These are phyloP conservation scores for Pseudogymnoascus pannorum DNA, from an alignment of 2,329 filamentous ascomycete genomes.

Conservation along the genomic window DNA sequence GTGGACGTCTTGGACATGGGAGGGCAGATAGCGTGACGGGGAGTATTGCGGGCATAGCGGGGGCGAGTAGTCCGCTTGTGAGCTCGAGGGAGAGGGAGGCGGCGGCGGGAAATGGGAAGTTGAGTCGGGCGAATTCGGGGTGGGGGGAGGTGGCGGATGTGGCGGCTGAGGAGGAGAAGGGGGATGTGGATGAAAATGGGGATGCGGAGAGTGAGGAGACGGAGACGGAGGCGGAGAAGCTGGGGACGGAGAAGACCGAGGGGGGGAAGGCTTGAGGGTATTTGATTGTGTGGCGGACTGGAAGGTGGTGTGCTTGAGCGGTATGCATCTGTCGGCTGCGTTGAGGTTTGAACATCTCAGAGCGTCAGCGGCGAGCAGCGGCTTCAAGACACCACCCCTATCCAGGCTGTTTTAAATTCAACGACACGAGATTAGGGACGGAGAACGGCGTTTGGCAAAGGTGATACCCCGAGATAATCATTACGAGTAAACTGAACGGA, in stretches of 20 bases:
- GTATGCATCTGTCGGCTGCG: neutral
- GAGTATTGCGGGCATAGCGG: conserved; percentile 55
- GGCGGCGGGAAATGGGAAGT: neutral
- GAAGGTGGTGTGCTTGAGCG: neutral
- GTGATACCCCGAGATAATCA: conserved; percentile 8
- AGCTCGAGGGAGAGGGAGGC: conserved; percentile 32
- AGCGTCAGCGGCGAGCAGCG: neutral
- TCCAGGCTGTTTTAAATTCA: neutral
- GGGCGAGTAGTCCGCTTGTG: conserved; percentile 51
- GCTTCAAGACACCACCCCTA: neutral
- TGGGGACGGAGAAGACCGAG: neutral
- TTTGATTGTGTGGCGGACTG: neutral
- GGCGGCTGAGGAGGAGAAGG: conserved; percentile 13
- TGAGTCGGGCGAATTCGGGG: conserved; percentile 12
- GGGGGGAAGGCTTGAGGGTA: neutral
- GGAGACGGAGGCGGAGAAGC: neutral
- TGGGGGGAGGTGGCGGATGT: conserved; percentile 5
- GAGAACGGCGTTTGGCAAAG: conserved; percentile 6
- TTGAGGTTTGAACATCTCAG: neutral
- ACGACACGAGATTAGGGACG: neutral
- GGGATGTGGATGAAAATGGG: conserved; percentile 12
- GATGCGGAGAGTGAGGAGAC: conserved; percentile 6
- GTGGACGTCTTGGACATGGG: conserved; percentile 67
- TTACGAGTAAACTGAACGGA: conserved; percentile 6
- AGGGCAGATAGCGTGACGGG: conserved; percentile 76